phyloP scores from a whole-genome alignment of 768 basidiomycete genomes.

The Rubroboletus satanas region DNA sequence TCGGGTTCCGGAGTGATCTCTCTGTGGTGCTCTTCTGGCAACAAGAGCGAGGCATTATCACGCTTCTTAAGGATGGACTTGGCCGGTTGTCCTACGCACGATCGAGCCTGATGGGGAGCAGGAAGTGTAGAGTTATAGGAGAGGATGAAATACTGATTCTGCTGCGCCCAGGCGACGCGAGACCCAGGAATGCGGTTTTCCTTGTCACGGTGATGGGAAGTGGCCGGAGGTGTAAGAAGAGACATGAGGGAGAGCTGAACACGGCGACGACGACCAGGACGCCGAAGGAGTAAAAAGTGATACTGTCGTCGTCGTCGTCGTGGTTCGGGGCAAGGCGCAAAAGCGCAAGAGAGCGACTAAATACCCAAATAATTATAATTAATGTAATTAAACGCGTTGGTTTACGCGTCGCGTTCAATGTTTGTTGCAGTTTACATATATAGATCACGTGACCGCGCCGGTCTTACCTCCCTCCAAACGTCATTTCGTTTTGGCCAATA shows the following conservation, averaged over 20 bases:
- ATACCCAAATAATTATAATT: conserved; percentile 25
- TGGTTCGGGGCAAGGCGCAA: conserved; percentile 7
- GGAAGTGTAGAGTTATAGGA: conserved; percentile 28
- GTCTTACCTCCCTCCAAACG: no score
- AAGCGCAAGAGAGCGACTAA: conserved; percentile 13
- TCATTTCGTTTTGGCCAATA: no score
- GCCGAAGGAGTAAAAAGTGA: background rate
- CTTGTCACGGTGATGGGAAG: conserved; percentile 55
- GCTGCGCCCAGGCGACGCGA: conserved; percentile 51
- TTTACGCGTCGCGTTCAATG: conserved; percentile 41
- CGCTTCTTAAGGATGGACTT: conserved; percentile 71
- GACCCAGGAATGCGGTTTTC: conserved; percentile 41
- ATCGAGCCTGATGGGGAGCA: conserved; percentile 26
- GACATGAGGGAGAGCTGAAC: conserved; percentile 29
- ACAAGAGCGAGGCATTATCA: conserved; percentile 31
- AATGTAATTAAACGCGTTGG: conserved; percentile 34
- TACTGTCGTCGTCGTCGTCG: conserved; percentile 21
- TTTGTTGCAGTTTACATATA: conserved; percentile 25
- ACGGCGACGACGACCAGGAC: conserved; percentile 10
- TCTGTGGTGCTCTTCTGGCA: conserved; percentile 44
- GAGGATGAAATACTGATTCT: conserved; percentile 46
- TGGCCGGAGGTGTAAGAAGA: conserved; percentile 60
- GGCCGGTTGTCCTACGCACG: conserved; percentile 42
- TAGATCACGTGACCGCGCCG: conserved; percentile 11
- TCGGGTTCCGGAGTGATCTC: conserved; percentile 76